Percentiles rank a stretch among this genome's conserved stretches.
phyloP scores from a whole-genome alignment of 164 flowering plant species.

The Aristolochia contorta region DNA sequence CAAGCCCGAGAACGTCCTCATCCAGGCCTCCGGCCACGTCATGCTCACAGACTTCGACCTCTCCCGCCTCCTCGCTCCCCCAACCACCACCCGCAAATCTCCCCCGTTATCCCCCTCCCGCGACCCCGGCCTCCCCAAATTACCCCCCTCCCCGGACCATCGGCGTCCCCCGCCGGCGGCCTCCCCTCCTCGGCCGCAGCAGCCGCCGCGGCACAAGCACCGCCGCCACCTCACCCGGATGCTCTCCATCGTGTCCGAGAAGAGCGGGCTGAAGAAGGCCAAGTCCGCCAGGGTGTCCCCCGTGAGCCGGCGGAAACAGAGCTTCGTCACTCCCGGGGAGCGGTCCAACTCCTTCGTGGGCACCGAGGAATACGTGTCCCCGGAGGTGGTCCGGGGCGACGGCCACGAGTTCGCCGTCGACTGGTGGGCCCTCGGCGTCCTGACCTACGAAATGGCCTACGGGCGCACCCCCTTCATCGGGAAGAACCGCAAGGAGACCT shows the following conservation, averaged over 20 bases:
- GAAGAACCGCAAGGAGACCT: slow-evolving; percentile 67
- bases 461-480: slow-evolving; percentile 89
- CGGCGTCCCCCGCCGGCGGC: too few species aligned
- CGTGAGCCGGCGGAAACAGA: slow-evolving; percentile 29
- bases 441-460: slow-evolving; percentile 81
- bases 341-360: slow-evolving; percentile 43
- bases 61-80: slow-evolving; percentile 21
- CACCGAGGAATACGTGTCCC: slow-evolving; percentile 89
- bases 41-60: slow-evolving; percentile 78
- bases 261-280: slow-evolving; percentile 30
- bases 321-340: slow-evolving; percentile 18
- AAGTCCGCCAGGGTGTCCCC: slow-evolving; percentile 82
- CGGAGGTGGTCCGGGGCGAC: slow-evolving; percentile 75
- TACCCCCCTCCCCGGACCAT: too few species aligned
- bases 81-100: slow-evolving; percentile 4
- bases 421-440: slow-evolving; percentile 92
- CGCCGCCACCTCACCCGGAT: slow-evolving; percentile 18
- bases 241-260: slow-evolving; percentile 37
- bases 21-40: slow-evolving; percentile 62
- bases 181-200: too few species aligned
- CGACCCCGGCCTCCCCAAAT: slow-evolving; percentile 3
- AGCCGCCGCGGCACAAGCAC: neutral
- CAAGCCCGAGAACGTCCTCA: slow-evolving; percentile 73
- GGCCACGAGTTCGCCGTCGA: slow-evolving; percentile 94
- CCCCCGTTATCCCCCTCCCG: too few species aligned